Evolutionary conservation across 139 green algal genomes (phyloP).

Genomic region (Nannochloris sp.): DNA sequence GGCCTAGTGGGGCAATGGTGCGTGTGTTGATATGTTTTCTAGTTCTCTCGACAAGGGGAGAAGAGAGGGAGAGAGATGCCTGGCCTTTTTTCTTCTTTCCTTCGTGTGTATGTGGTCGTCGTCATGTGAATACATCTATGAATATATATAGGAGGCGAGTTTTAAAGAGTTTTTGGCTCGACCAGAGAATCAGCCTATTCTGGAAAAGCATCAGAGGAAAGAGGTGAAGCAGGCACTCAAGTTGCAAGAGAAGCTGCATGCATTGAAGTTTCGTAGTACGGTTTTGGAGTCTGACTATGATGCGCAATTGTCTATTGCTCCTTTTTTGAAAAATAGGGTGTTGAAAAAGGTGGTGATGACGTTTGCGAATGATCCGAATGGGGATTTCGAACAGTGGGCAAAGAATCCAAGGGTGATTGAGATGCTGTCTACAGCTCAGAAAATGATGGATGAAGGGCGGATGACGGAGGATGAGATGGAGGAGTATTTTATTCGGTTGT

Average conservation of each 20-base stretch:
- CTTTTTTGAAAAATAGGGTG: constrained; percentile 36
- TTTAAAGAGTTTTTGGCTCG: constrained; percentile 51
- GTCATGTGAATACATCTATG: no score
- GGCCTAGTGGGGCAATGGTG: background rate
- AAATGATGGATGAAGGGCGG: constrained; percentile 44
- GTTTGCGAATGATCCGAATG: constrained; percentile 47
- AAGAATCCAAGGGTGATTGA: constrained; percentile 41
- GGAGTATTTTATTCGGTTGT: constrained; percentile 25
- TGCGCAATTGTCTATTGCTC: constrained; percentile 39
- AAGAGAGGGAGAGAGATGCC: no score
- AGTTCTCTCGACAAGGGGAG: background rate
- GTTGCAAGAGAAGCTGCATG: constrained; percentile 29
- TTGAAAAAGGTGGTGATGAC: constrained; percentile 47
- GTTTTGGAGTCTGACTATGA: constrained; percentile 43
- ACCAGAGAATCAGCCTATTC: constrained; percentile 44
- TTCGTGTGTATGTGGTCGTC: background rate
- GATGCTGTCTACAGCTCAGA: constrained; percentile 47
- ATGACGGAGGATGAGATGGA: constrained; percentile 51
- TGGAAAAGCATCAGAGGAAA: constrained; percentile 49
- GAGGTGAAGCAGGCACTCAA: constrained; percentile 35
- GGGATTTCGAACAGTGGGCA: constrained; percentile 55
- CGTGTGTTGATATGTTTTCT: background rate
- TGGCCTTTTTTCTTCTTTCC: no score
- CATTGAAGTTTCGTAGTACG: constrained; percentile 39
- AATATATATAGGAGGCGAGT: constrained; percentile 27